Percentiles rank a stretch among this genome's conserved stretches.
These are phyloP conservation scores for Stentor roeselii DNA, from an alignment of 73 alveolate genomes.

Conservation along the genomic window DNA sequence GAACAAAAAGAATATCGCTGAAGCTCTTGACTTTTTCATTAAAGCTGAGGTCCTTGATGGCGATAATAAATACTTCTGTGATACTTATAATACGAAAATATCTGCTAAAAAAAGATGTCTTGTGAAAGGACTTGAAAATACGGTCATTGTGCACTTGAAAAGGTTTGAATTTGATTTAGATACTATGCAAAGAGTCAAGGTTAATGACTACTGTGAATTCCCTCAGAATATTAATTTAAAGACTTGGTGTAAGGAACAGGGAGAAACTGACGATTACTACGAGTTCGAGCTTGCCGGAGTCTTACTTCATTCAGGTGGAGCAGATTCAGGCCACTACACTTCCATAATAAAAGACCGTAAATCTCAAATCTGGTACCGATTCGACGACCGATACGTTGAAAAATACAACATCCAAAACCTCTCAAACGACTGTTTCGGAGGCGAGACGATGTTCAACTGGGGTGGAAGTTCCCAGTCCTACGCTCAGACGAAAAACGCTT, in stretches of 20 bases:
- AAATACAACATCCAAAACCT: constrained; percentile 76
- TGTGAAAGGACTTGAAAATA: constrained; percentile 79
- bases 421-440: constrained; percentile 91
- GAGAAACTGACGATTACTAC: constrained; percentile 46
- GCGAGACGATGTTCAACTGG: constrained; percentile 42
- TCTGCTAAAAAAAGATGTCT: constrained; percentile 89
- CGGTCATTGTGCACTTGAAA: constrained; percentile 83
- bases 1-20: constrained; percentile 86
- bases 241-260: constrained; percentile 84
- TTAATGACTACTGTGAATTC: constrained; percentile 94
- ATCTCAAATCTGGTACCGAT: constrained; percentile 20
- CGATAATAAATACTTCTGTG: constrained; percentile 94
- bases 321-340: constrained; percentile 30
- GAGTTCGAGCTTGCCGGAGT: constrained; percentile 77
- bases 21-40: constrained; percentile 81
- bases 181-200: constrained; percentile 81
- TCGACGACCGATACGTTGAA: constrained; percentile 30
- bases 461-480: constrained; percentile 38
- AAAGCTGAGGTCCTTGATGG: constrained; percentile 96
- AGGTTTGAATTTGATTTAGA: constrained; percentile 95
- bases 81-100: constrained; percentile 84
- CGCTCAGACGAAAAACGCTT: constrained; percentile 78
- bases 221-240: constrained; percentile 89
- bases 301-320: constrained; percentile 57
- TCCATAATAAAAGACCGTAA: constrained; percentile 31